Base-by-base conservation (phyloP, 306 rosid genomes). In the Potentilla sterilis region DNA sequence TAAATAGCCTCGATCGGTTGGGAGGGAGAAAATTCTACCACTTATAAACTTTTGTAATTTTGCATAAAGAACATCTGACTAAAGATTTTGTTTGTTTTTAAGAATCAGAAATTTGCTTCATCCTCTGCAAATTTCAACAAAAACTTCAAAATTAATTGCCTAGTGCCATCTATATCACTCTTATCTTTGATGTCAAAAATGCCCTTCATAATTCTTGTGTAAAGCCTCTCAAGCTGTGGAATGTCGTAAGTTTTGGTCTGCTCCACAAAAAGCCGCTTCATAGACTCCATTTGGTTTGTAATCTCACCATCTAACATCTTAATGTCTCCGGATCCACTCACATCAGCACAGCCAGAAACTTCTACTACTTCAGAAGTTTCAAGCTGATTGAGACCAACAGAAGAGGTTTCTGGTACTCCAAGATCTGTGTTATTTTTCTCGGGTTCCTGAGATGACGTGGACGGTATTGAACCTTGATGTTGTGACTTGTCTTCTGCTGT, bases 161-260 rank as follows among this genome's bases (percentile, higher is more conserved):
- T 88, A 11, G 83, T 67, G 81, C 87, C 87, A 67, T 82, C 91
- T 57, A 78, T 79, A 57, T 46, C 71, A 76, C 78, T 87, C 75
- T 65, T 73, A 52, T 74, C 82, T 75, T 85, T 86, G 77, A 86
- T 72, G 78, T 87, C 93, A 84, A 92, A 92, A 80, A 95, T 80
- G 48, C 88, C 90, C 93, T 90, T 95, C 97, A 95, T 87, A 34
- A 92, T 84, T 74, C 96, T 87, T 0, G 96, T 81, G 87, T 95
- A 95, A 37, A 95, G 91, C 83, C 96, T 87, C 77, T 92, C 97
- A 34, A 95, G 97, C 83, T 90, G 92, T 14, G 97, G 97, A 78
- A 95, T 83, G 87, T 82, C 81, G 69, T 84, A 90, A 78, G 73
- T 82, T 71, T 81, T 83, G 7, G 88, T 85, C 15, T 83, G 95